A percentile compares a stretch with the other conserved stretches of the same genome.
phyloP scores from a whole-genome alignment of 2,329 filamentous ascomycete species.

The Bertia moriformis region DNA sequence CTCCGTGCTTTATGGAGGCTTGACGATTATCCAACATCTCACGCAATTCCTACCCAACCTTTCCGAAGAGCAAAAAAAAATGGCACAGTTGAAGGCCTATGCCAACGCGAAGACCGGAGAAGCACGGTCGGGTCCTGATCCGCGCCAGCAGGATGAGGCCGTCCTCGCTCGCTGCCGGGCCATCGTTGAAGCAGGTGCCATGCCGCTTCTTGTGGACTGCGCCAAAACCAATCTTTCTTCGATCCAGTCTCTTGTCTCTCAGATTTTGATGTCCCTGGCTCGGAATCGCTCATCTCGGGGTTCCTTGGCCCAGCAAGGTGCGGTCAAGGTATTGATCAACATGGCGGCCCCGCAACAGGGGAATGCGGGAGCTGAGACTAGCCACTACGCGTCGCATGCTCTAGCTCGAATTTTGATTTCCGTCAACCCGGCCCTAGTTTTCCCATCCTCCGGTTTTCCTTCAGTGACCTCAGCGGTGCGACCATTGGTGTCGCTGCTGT shows the following conservation, averaged over 20 bases:
- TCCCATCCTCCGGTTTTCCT: constrained; percentile 1
- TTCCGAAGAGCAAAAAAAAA: constrained; percentile 82
- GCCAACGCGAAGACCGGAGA: constrained; percentile 64
- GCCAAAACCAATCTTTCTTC: constrained; percentile 58
- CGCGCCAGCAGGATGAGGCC: constrained; percentile 61
- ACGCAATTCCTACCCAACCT: constrained; percentile 65
- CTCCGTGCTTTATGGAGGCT: constrained; percentile 65
- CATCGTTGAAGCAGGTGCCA: constrained; percentile 65
- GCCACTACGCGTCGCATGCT: not conserved
- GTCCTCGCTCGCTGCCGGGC: constrained; percentile 63
- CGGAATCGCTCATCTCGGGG: constrained; percentile 62
- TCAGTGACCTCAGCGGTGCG: not conserved
- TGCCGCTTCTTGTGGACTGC: constrained; percentile 63
- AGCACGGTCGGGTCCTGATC: constrained; percentile 36
- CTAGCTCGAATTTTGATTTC: not conserved
- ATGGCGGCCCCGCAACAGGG: constrained; percentile 30
- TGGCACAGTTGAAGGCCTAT: constrained; percentile 84
- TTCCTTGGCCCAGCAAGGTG: constrained; percentile 81
- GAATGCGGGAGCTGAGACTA: not conserved
- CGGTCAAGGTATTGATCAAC: constrained; percentile 67
- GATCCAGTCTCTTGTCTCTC: constrained; percentile 58
- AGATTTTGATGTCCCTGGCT: constrained; percentile 66
- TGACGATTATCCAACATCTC: constrained; percentile 76
- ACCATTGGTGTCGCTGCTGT: not conserved
- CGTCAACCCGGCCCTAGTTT: not conserved